phyloP scores from a whole-genome alignment of 805 yeast genomes.

The Candida gorgasii region DNA sequence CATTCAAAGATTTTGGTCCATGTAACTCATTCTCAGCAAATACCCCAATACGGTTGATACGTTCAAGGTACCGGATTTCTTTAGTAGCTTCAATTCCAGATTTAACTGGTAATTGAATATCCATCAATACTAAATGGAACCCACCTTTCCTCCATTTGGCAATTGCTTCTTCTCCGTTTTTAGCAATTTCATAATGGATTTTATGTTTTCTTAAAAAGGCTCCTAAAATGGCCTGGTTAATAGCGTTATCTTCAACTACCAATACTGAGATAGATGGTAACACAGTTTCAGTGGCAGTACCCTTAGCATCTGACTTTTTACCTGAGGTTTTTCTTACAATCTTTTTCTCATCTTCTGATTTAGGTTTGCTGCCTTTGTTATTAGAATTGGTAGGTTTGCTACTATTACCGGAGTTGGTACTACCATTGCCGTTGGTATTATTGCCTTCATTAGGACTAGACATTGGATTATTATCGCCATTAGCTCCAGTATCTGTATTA shows the following conservation, averaged over 20 bases:
- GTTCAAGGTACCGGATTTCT: conserved; percentile 84
- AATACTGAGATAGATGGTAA: conserved; percentile 87
- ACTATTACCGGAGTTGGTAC: conserved; percentile 1
- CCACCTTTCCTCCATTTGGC: conserved; percentile 96
- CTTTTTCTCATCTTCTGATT: not conserved
- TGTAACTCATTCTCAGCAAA: conserved; percentile 44
- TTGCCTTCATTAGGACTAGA: not conserved
- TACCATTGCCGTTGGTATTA: not conserved
- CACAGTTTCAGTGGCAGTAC: conserved; percentile 56
- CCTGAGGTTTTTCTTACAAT: conserved; percentile 13
- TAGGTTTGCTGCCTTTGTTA: not conserved
- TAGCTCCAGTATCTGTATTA: too few relatives aligned
- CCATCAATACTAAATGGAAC: conserved; percentile 93
- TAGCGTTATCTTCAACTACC: conserved; percentile 94
- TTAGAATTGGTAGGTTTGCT: not conserved
- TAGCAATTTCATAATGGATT: conserved; percentile 82
- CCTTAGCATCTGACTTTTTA: conserved; percentile 12
- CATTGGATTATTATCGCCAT: too few relatives aligned
- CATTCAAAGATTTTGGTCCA: conserved; percentile 21
- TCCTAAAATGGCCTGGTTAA: conserved; percentile 88
- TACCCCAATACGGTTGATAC: conserved; percentile 74
- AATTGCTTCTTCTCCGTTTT: conserved; percentile 92
- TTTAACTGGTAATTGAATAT: conserved; percentile 92
- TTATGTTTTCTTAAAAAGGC: conserved; percentile 84
- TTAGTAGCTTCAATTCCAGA: conserved; percentile 95